Percentiles rank a stretch among this genome's conserved stretches.
Evolutionary conservation across 179 eudicot species (phyloP).

Genomic region (Spinacia oleracea): DNA sequence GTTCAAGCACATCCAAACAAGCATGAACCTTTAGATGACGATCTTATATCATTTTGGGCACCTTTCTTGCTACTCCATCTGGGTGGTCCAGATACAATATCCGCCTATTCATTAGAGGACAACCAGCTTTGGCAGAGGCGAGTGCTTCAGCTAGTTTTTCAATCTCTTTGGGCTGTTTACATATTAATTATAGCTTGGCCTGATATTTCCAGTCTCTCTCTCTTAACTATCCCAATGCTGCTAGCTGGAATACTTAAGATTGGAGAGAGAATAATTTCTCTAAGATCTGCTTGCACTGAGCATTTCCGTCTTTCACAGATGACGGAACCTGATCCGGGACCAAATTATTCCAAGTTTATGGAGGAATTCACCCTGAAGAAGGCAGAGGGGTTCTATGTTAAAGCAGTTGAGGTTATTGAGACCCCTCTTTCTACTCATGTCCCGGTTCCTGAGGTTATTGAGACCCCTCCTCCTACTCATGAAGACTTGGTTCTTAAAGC

Average conservation of each 20-base stretch:
- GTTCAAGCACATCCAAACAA: slow-evolving; percentile 10
- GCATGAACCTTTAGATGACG: not conserved
- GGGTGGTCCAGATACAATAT: slow-evolving; percentile 45
- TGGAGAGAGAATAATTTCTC: slow-evolving; percentile 38
- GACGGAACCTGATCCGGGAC: slow-evolving; percentile 44
- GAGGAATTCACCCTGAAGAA: slow-evolving; percentile 51
- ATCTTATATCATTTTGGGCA: slow-evolving; percentile 38
- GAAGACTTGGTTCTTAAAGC: slow-evolving; percentile 29
- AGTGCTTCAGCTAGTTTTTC: slow-evolving; percentile 36
- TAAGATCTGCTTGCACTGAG: slow-evolving; percentile 41
- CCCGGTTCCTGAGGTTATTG: slow-evolving; percentile 8
- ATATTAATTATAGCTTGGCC: slow-evolving; percentile 37
- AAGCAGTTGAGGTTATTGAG: slow-evolving; percentile 36
- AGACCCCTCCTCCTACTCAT: slow-evolving; percentile 26
- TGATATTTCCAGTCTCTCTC: slow-evolving; percentile 23
- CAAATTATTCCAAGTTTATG: slow-evolving; percentile 49
- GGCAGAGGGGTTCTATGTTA: slow-evolving; percentile 43
- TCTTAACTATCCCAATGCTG: slow-evolving; percentile 29
- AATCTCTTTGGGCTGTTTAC: slow-evolving; percentile 26
- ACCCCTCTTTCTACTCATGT: slow-evolving; percentile 19
- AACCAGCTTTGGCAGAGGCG: slow-evolving; percentile 50
- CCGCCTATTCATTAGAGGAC: slow-evolving; percentile 40
- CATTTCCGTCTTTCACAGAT: slow-evolving; percentile 41
- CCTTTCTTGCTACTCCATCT: slow-evolving; percentile 41
- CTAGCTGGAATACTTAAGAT: slow-evolving; percentile 40